Evolutionary conservation across 225 moss, liverwort and hornwort species (phyloP), one percentile per base, ranked within the genome.

Genomic region (Sphagnum tenellum): DNA sequence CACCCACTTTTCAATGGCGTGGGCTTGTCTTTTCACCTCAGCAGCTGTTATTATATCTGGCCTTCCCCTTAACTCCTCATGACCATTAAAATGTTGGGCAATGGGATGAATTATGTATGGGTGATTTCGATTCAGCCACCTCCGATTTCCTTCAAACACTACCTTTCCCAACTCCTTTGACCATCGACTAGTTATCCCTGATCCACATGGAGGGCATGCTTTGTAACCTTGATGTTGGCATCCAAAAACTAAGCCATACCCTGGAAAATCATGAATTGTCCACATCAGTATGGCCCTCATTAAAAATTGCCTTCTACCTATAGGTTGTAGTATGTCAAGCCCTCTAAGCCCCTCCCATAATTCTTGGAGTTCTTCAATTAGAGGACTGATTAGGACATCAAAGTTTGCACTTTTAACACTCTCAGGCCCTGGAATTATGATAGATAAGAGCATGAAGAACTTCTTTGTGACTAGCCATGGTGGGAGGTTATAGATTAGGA

Each of bases 321-420:
- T 29, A 29, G 29, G 29, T 29, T 29, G 29, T 29, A 47, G 48
- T 4, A 13, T 3, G 48, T 64, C 50, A 10, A 13, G 45, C 44
- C 5, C 12, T 12, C 2, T 6, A 53, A 62, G 11, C 46, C 47
- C 67, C 9, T 3, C 53, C 67, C 60, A 68, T 11, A 68, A 13
- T 9, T 61, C 29, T 2, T n/a, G 9, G 8, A 73, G 48, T 9
- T 73, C 69, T 44, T 61, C 52, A 11, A 73, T 29, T 6, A 73
- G 12, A 3, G 49, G 67, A 7, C 10, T 50, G 9, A 68, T 61
- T 47, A 60, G 61, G 3, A 61, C 50, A 54, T 73, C 68, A 48
- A 67, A 5, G 5, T 67, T 55, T 46, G 9, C 44, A 2, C 4
- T 12, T 51, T 48, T 55, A 9, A 67, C 73, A 44, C 50, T 52